Evolutionary conservation across 2,329 filamentous ascomycete species (phyloP).

Genomic region (Aspergillus uvarum): DNA sequence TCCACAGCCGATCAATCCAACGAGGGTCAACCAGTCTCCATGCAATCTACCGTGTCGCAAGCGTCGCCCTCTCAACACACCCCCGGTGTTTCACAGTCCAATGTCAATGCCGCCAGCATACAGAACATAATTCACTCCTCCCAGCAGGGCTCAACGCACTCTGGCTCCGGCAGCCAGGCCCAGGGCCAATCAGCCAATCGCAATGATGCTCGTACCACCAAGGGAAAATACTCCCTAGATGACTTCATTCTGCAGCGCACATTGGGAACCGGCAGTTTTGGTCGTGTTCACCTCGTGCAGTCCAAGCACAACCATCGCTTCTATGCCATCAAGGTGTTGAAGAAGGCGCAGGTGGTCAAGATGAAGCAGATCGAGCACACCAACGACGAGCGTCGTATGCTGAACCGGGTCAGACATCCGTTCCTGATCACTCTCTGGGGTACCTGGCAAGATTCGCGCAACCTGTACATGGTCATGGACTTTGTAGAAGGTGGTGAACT

Average conservation of each 20-base stretch:
- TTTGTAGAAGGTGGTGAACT: conserved; percentile 98
- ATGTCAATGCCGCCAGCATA: conserved; percentile 72
- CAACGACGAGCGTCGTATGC: conserved; percentile 94
- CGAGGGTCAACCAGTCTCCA: conserved; percentile 33
- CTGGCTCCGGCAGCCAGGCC: conserved; percentile 28
- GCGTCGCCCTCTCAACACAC: conserved; percentile 31
- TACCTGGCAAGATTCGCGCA: conserved; percentile 92
- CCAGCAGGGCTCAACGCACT: conserved; percentile 42
- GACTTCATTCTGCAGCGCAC: conserved; percentile 92
- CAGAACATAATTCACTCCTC: conserved; percentile 76
- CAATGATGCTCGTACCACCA: conserved; percentile 64
- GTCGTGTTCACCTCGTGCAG: conserved; percentile 92
- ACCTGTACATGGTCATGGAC: conserved; percentile 99
- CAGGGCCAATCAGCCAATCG: conserved; percentile 15
- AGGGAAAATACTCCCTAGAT: conserved; percentile 91
- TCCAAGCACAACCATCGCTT: conserved; percentile 97
- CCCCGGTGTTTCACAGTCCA: conserved; percentile 12
- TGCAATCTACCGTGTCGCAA: conserved; percentile 40
- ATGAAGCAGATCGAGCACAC: conserved; percentile 99
- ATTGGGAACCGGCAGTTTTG: conserved; percentile 94
- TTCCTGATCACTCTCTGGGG: conserved; percentile 98
- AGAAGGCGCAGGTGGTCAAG: conserved; percentile 97
- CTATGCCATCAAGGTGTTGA: conserved; percentile 97
- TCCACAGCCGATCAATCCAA: conserved; percentile 21
- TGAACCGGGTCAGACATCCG: conserved; percentile 94